Conservation (phyloP, 768 basidiomycete species). For the Boletus rubropictus region DNA sequence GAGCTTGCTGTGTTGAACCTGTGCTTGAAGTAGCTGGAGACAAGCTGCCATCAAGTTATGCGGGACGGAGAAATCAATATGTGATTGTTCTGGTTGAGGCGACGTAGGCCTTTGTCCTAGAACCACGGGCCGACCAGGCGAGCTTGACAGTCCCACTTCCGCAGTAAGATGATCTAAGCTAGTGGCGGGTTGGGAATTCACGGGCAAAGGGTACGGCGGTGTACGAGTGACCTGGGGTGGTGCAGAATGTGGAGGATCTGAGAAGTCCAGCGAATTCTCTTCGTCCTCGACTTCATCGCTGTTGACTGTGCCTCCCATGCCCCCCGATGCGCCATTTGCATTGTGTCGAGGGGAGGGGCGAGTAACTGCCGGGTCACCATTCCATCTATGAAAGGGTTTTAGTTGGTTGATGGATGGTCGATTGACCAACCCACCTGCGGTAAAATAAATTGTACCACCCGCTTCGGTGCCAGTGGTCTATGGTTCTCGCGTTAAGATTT, state of each 20-base stretch:
- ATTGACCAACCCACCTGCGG: conserved; percentile 41
- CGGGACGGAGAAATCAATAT: conserved; percentile 47
- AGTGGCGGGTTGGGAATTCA: conserved; percentile 10
- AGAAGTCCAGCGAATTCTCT: conserved; percentile 41
- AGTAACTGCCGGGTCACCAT: conserved; percentile 58
- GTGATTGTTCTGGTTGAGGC: conserved; percentile 34
- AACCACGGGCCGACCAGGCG: conserved; percentile 12
- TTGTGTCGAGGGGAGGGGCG: conserved; percentile 40
- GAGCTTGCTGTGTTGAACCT: conserved; percentile 63
- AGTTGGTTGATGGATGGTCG: background rate
- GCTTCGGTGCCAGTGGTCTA: conserved; percentile 74
- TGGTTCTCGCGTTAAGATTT: conserved; percentile 64
- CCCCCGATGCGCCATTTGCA: conserved; percentile 22
- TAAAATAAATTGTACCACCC: conserved; percentile 77
- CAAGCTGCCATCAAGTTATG: conserved; percentile 54
- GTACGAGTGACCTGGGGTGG: conserved; percentile 24
- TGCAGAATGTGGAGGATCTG: conserved; percentile 28
- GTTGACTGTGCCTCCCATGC: conserved; percentile 29
- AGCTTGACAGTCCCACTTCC: conserved; percentile 20
- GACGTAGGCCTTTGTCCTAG: conserved; percentile 9
- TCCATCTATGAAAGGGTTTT: conserved; percentile 43
- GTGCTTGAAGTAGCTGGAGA: conserved; percentile 57
- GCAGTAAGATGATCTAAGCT: conserved; percentile 13
- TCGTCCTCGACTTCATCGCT: conserved; percentile 52
- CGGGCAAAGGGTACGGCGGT: conserved; percentile 19